Conservation (phyloP, 78 protist genomes). For the Neovahlkampfia damariscottae region DNA sequence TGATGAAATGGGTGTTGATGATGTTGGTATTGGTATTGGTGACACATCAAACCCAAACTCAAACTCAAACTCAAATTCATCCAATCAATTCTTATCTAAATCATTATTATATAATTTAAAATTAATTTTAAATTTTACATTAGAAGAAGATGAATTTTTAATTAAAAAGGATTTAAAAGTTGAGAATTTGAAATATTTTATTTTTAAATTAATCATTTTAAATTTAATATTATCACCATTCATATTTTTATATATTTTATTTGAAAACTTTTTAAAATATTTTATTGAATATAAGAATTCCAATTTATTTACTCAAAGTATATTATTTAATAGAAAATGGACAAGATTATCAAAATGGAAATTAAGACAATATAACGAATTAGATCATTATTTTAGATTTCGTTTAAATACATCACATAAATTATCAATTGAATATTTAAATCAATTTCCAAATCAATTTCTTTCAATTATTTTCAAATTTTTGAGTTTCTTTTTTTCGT, state of each 20-base stretch:
- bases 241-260: constrained; percentile 38
- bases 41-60: no score
- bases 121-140: not conserved
- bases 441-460: not conserved
- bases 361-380: constrained; percentile 65
- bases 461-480: not conserved
- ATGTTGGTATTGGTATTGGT: constrained; percentile 6
- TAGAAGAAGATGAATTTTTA: not conserved
- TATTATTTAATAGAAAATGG: constrained; percentile 45
- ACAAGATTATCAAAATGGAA: constrained; percentile 60
- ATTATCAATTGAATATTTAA: not conserved
- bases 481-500: not conserved
- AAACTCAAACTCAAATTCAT: no score
- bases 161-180: not conserved
- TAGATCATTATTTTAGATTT: constrained; percentile 59
- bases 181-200: constrained; percentile 32
- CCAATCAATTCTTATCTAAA: constrained; percentile 33
- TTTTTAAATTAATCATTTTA: constrained; percentile 29
- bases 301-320: not conserved
- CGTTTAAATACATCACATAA: not conserved
- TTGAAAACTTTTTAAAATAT: constrained; percentile 57
- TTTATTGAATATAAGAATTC: constrained; percentile 29
- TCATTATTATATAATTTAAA: not conserved
- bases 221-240: constrained; percentile 64
- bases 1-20: no score